Evolutionary conservation across 805 yeast genomes (phyloP), one percentile per base, ranked within the genome.

Genomic region (Candida maesae): DNA sequence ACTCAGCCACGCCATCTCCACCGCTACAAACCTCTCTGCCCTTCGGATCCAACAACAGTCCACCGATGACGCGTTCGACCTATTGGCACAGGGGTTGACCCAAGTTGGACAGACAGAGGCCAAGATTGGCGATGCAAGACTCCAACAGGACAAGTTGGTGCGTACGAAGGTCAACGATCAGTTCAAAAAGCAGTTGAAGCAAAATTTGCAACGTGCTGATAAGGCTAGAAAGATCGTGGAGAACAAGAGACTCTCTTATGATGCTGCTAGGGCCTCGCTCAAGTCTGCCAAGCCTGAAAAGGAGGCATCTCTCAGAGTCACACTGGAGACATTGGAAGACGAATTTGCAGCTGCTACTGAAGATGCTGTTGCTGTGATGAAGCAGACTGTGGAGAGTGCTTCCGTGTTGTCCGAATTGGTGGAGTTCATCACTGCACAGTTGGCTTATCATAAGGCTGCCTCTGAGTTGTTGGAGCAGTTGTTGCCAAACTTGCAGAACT

Each of bases 271-370:
- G 66, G 64, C 79, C 16, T 66, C 68, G 26, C 46, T 70, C 41
- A 71, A 68, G 53, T 56, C 62, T 36, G 79, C 79, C 25, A 63
- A 58, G 49, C 82, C 84, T 17, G 81, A 76, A 52, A 79, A 79
- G 63, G 83, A 82, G 58, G 87, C 90, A 14, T 79, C 79, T 36
- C 74, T 83, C 45, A 73, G 90, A 55, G 84, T 81, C 36, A 76
- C 79, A 49, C 81, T 87, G 74, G 95, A 87, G 64, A 76, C 81
- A 46, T 79, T 87, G 38, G 96, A 87, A 66, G 96, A 87, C 56
- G 90, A 84, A 56, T 87, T 87, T 61, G 95, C 93, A 35, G 86
- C 84, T 52, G 83, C 90, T 18, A 88, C 88, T 26, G 95, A 87
- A 66, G 93, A 84, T 56, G 93, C 95, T 29, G 87, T 86, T 40